These are phyloP conservation scores for Lactifluus hygrophoroides DNA, from an alignment of 768 basidiomycete species.

Conservation along the genomic window DNA sequence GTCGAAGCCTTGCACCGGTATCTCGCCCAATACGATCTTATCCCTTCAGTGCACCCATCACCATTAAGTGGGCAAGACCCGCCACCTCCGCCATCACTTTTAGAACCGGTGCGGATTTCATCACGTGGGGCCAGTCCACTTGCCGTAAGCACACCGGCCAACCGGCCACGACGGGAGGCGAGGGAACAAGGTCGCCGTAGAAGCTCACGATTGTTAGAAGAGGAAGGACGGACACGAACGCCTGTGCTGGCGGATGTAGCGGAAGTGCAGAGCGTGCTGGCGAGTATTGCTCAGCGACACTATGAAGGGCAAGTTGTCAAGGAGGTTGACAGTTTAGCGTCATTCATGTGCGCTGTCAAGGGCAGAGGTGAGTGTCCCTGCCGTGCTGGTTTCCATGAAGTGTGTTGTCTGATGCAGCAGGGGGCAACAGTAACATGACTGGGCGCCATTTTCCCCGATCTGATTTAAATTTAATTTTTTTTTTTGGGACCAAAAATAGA, in stretches of 20 bases:
- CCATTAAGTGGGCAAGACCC: conserved; percentile 61
- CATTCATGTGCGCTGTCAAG: conserved; percentile 72
- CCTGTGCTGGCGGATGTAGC: conserved; percentile 63
- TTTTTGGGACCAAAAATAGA: background rate
- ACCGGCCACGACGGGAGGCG: conserved; percentile 62
- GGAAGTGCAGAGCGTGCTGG: conserved; percentile 60
- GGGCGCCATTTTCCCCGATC: conserved; percentile 9
- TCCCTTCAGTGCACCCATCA: conserved; percentile 62
- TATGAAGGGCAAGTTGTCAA: conserved; percentile 58
- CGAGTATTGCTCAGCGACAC: conserved; percentile 63
- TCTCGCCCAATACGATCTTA: conserved; percentile 61
- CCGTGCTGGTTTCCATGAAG: conserved; percentile 4
- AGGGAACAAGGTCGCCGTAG: conserved; percentile 52
- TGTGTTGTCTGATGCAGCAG: conserved; percentile 7
- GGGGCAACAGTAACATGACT: background rate
- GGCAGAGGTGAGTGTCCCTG: conserved; percentile 27
- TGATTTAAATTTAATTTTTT: background rate
- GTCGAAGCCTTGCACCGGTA: conserved; percentile 58
- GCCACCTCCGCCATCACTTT: conserved; percentile 55
- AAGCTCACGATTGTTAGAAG: conserved; percentile 67
- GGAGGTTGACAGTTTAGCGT: conserved; percentile 75
- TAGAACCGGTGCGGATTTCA: conserved; percentile 37
- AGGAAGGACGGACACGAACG: conserved; percentile 44
- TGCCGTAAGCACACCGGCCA: conserved; percentile 47
- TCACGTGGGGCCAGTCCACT: conserved; percentile 47